Evolutionary conservation across 2,329 filamentous ascomycete species (phyloP), one percentile per base, ranked within the genome.

Genomic region (Magnaporthiopsis poae): DNA sequence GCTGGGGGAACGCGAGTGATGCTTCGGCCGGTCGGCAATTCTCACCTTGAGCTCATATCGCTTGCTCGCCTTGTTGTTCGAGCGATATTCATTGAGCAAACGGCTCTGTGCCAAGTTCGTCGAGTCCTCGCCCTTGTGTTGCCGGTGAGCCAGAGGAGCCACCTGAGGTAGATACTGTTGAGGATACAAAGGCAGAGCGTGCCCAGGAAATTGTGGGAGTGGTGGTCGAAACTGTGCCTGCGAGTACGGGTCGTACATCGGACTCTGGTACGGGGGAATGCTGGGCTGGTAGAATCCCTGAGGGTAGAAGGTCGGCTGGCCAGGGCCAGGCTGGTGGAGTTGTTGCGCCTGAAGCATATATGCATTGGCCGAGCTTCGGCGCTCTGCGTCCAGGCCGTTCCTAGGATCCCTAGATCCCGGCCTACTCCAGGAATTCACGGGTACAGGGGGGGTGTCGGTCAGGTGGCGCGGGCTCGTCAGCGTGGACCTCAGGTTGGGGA

Each of bases 21-120:
- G n/a, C 21, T 56, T 9, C 46, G 2, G 18, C 46, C 21, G 1
- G 2, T 2, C 25, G 21, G 2, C 39, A 9, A 15, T 60, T 56
- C 74, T 65, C 76, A 88, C 86, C 79, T 91, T 93, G 12, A 99
- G 81, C 72, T 96, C 92, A 73, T 88, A 96, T 25, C 87, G 86
- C 75, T 81, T 84, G 75, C 83, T 92, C 0, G 85, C 86, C 75
- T 92, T 96, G 70, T 83, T 84, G 72, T 88, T 90, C 13, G 84
- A 82, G 60, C 90, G 87, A 77, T 96, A 97, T 36, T 96, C 91
- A 68, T 93, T 89, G 1, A 97, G 81, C 11, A 93, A 78, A 18
- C 82, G 78, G 75, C 92, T 96, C 71, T 91, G 85, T 18, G 89
- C 78, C 66, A 85, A 85, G 68, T 86, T 84, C 18, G 81, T 80